Evolutionary conservation across 1,284 basidiomycete genomes (phyloP), one percentile per base, ranked within the genome.

Genomic region (Fistulinella staudtii): DNA sequence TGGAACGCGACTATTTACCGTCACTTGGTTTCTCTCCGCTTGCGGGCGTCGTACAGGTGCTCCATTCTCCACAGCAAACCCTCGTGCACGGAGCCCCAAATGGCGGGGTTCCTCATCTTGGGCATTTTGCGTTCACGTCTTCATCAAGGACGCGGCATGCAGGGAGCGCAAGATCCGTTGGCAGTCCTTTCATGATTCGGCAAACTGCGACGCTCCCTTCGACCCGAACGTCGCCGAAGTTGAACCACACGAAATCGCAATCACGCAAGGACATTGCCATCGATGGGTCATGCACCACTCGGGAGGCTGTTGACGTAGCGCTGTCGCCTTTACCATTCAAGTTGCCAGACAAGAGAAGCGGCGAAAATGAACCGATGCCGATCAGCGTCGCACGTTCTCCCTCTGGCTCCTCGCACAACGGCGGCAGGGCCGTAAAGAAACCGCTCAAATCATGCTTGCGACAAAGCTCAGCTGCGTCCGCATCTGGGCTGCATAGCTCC

Each of bases 21-120:
- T 43, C 27, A 14, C 44, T 56, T 43, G 33, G 21, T 13, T 63
- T 62, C 37, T 54, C 59, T 28, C 53, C 53, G n/a, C 48, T 58
- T 2, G 34, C 45, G 3, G 39, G 38, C 8, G 37, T 49, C 1
- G 38, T 42, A 21, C 45, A 18, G 21, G 36, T 35, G 21, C 41
- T 57, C 11, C 18, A 43, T 1, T 15, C 41, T 0, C 52, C 34
- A 18, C 46, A 43, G 4, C 39, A 31, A 20, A 8, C 6, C 11
- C 6, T 49, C 21, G 45, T 29, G 18, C 35, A 13, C 21, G 31
- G 5, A n/a, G n/a, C n/a, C 10, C 13, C 40, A 1, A 10, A 10
- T 3, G 2, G 23, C 20, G 43, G 24, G 10, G 22, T 17, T 25
- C 1, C 15, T 5, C 17, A 22, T n/a, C n/a, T 14, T n/a, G 14